Conservation (phyloP, 768 basidiomycete species). For the Kwoniella shandongensis region DNA sequence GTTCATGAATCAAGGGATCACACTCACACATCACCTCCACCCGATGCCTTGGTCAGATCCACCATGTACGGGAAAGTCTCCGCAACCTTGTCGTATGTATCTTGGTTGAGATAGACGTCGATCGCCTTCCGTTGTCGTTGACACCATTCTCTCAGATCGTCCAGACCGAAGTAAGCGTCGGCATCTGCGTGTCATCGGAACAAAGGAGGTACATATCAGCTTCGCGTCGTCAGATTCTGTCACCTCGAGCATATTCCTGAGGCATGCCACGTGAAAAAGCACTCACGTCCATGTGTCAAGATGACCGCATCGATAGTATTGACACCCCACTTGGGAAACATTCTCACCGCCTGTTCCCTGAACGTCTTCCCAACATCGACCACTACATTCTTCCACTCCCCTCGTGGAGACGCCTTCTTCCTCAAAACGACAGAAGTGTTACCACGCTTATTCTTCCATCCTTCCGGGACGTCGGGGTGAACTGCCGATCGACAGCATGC, state of each 20-base stretch:
- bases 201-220: too few species aligned
- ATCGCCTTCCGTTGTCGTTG: constrained; percentile 34
- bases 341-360: constrained; percentile 51
- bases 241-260: neutral
- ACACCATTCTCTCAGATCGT: constrained; percentile 69
- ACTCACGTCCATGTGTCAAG: constrained; percentile 76
- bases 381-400: constrained; percentile 68
- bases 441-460: constrained; percentile 77
- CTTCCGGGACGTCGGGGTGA: constrained; percentile 58
- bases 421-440: constrained; percentile 73
- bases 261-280: neutral
- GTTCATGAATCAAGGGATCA: too few species aligned
- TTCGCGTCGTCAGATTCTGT: neutral
- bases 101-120: constrained; percentile 38
- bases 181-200: constrained; percentile 34
- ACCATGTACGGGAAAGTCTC: constrained; percentile 66
- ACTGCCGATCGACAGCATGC: constrained; percentile 59
- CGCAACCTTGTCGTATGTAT: constrained; percentile 53
- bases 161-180: constrained; percentile 80
- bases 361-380: constrained; percentile 87
- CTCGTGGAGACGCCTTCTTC: constrained; percentile 58
- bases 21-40: constrained; percentile 53
- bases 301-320: constrained; percentile 72
- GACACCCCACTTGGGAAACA: constrained; percentile 69
- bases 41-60: constrained; percentile 68